Evolutionary conservation across 2,329 filamentous ascomycete genomes (phyloP).

Genomic region (Sarocladium brachiariae): DNA sequence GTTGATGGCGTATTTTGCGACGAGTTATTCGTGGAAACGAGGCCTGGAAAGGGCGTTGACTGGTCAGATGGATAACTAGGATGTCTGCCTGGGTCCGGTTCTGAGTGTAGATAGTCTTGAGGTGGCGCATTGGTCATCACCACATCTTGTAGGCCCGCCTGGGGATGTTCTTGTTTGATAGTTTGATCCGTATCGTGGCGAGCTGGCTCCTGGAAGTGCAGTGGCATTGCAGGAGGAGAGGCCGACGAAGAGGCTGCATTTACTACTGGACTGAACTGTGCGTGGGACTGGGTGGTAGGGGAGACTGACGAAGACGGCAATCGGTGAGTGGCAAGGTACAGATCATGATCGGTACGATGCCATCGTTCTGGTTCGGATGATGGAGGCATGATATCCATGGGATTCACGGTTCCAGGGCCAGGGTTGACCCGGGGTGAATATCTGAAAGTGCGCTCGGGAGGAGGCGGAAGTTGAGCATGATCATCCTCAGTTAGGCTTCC

Average conservation of each 20-base stretch:
- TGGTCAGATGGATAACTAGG: slow-evolving; percentile 31
- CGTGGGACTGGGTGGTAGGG: not conserved
- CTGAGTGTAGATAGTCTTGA: not conserved
- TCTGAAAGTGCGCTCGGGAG: slow-evolving; percentile 12
- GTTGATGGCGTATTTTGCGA: slow-evolving; percentile 41
- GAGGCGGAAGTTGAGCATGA: slow-evolving; percentile 21
- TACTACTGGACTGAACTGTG: not conserved
- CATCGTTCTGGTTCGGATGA: slow-evolving; percentile 30
- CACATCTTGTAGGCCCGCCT: not conserved
- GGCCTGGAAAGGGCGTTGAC: slow-evolving; percentile 34
- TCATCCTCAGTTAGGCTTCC: not conserved
- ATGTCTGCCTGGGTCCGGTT: slow-evolving; percentile 1
- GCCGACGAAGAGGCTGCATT: not conserved
- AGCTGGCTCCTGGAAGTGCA: not conserved
- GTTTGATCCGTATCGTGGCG: slow-evolving; percentile 7
- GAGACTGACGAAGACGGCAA: slow-evolving; percentile 16
- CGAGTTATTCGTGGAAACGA: slow-evolving; percentile 33
- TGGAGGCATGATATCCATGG: slow-evolving; percentile 46
- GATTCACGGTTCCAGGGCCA: slow-evolving; percentile 43
- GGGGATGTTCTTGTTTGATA: not conserved
- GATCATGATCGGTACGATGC: slow-evolving; percentile 30
- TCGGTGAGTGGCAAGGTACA: slow-evolving; percentile 21
- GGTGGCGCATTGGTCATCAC: slow-evolving; percentile 1
- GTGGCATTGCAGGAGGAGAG: not conserved
- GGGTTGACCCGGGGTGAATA: slow-evolving; percentile 19